phyloP scores from a whole-genome alignment of 257 asterid genomes.

The Ilex asprella region DNA sequence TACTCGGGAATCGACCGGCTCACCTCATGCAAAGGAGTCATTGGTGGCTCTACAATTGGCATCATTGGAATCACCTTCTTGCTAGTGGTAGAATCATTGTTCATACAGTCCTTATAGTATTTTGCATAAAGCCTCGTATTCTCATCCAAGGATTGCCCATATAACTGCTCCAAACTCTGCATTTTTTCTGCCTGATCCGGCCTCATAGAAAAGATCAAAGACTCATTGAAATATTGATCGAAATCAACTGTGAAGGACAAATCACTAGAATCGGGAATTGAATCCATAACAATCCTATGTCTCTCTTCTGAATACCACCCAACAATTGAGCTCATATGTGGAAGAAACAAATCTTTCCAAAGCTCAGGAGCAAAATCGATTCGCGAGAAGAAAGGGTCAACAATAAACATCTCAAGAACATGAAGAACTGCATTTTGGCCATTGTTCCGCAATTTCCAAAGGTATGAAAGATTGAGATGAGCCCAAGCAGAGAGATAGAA shows the following conservation, averaged over 20 bases:
- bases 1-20: constrained; percentile 60
- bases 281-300: constrained; percentile 63
- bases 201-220: constrained; percentile 57
- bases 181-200: constrained; percentile 79
- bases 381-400: constrained; percentile 75
- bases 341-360: constrained; percentile 62
- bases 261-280: constrained; percentile 57
- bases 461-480: constrained; percentile 52
- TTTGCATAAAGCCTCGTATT: constrained; percentile 66
- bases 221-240: constrained; percentile 53
- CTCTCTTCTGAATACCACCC: constrained; percentile 82
- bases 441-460: constrained; percentile 48
- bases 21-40: constrained; percentile 67
- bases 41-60: constrained; percentile 79
- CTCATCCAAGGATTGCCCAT: constrained; percentile 68
- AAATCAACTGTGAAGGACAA: constrained; percentile 59
- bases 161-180: constrained; percentile 48
- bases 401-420: constrained; percentile 54
- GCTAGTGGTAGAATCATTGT: constrained; percentile 46
- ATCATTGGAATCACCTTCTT: constrained; percentile 62
- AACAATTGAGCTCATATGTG: constrained; percentile 63
- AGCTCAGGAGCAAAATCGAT: constrained; percentile 80
- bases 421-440: constrained; percentile 40
- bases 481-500: constrained; percentile 88
- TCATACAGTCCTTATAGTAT: constrained; percentile 62